Evolutionary conservation across 768 basidiomycete species (phyloP).

Genomic region (Xerocomus spinulosus): DNA sequence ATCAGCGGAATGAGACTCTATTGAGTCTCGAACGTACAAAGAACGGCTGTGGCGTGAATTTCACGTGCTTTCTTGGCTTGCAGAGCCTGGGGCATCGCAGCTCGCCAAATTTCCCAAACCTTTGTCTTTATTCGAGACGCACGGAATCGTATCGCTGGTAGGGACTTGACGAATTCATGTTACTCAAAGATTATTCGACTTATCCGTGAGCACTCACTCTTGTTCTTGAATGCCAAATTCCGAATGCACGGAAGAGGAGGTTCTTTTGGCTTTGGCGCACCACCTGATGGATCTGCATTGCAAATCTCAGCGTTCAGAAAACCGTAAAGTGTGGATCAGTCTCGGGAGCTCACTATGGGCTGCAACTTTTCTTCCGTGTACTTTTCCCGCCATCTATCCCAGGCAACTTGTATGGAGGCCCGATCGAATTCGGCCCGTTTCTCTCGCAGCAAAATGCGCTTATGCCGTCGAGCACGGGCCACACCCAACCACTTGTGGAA

Average conservation of each 20-base stretch:
- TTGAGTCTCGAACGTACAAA: conserved; percentile 45
- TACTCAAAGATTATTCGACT: not conserved
- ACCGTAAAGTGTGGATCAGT: too few species aligned
- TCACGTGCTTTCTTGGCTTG: conserved; percentile 65
- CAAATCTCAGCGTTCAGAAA: conserved; percentile 7
- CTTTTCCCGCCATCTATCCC: conserved; percentile 79
- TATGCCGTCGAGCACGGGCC: conserved; percentile 56
- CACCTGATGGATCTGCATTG: conserved; percentile 40
- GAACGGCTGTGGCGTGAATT: conserved; percentile 45
- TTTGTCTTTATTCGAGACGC: conserved; percentile 55
- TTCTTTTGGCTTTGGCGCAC: conserved; percentile 55
- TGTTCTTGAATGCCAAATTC: conserved; percentile 71
- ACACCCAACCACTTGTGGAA: conserved; percentile 68
- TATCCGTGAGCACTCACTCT: conserved; percentile 40
- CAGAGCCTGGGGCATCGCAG: conserved; percentile 64
- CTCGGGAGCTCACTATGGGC: conserved; percentile 49
- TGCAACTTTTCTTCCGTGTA: conserved; percentile 62
- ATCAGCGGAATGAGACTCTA: conserved; percentile 4
- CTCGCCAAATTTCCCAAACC: conserved; percentile 63
- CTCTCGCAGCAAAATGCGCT: conserved; percentile 53
- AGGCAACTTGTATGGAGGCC: conserved; percentile 47
- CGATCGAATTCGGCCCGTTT: conserved; percentile 61
- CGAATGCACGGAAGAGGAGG: conserved; percentile 62
- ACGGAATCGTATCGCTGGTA: conserved; percentile 77
- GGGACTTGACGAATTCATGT: conserved; percentile 43